Evolutionary conservation across 306 rosid species (phyloP).

Genomic region (Dalbergia oliveri): DNA sequence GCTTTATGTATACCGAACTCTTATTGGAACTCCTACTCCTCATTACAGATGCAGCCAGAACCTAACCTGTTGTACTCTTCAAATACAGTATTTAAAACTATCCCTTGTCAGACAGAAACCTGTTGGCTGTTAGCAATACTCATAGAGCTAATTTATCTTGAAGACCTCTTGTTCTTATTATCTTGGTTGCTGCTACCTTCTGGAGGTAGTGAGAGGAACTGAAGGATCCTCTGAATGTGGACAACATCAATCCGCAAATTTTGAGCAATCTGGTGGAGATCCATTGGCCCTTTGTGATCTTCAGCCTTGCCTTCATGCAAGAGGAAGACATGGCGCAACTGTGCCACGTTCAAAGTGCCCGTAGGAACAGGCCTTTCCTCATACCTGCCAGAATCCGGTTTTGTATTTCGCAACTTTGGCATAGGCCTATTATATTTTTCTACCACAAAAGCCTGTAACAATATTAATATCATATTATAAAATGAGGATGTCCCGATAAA

Average conservation of each 20-base stretch:
- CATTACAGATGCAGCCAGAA: too few relatives aligned
- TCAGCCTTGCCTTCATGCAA: slow-evolving; percentile 86
- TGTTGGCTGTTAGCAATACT: slow-evolving; percentile 21
- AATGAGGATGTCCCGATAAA: background rate
- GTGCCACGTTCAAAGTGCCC: slow-evolving; percentile 83
- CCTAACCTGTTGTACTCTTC: background rate
- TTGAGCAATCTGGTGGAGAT: slow-evolving; percentile 68
- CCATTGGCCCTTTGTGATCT: slow-evolving; percentile 81
- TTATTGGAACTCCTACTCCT: background rate
- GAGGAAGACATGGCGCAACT: slow-evolving; percentile 79
- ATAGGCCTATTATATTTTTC: slow-evolving; percentile 76
- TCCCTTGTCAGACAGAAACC: slow-evolving; percentile 43
- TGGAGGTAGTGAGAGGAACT: slow-evolving; percentile 79
- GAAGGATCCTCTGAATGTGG: slow-evolving; percentile 69
- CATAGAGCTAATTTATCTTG: slow-evolving; percentile 26
- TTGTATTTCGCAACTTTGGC: slow-evolving; percentile 81
- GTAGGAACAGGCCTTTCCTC: slow-evolving; percentile 73
- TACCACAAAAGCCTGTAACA: slow-evolving; percentile 78
- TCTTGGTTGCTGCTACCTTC: slow-evolving; percentile 59
- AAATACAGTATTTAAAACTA: slow-evolving; percentile 19
- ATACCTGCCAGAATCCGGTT: slow-evolving; percentile 64
- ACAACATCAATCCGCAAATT: slow-evolving; percentile 59
- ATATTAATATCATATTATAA: slow-evolving; percentile 4
- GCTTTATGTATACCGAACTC: background rate
- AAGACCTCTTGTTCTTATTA: slow-evolving; percentile 39